Base-by-base conservation (phyloP, 805 yeast genomes). In the Starmera dryadoides region DNA sequence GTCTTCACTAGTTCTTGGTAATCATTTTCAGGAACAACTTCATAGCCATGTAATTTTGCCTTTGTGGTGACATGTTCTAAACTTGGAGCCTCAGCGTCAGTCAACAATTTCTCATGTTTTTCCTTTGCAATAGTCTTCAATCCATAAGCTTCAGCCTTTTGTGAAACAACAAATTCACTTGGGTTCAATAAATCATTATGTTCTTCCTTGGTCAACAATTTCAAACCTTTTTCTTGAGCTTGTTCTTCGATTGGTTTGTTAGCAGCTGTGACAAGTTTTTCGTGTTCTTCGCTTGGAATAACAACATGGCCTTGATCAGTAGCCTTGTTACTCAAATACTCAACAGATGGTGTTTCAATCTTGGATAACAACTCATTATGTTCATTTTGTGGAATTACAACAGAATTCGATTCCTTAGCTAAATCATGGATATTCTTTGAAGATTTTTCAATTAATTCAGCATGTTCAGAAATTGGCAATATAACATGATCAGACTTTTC, bases 351-450 rank as follows among this genome's bases (percentile, higher is more conserved):
- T 8, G 22, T 14, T 34, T 23, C 20, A 23, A 18, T 11, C 9
- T 25, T 25, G 10, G 30, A 25, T n/a, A 34, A 12, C 21, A 34
- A 16, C 11, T 34, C 36, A 2, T 18, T 34, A 17, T 34, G 20
- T 23, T 54, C 56, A 15, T 39, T 37, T 11, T 37, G 38, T 29
- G 42, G 38, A 12, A 60, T 36, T 15, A 61, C 37, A 28, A 39
- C 42, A 30, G 46, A 41, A 22, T 52, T 49, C 12, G 47, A 33
- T 2, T 42, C 46, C 35, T 38, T 41, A 28, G 47, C 41, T 10
- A 34, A 18, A 26, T 34, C 36, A 10, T 34, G 20, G 8, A 26
- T 14, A 10, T 30, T 23, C 16, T 23, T 33, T 33, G 28, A 3
- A 19, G 60, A 55, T 15, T 35, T 26, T 12, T 23, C 4, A 11